Evolutionary conservation across 768 basidiomycete genomes (phyloP).

Genomic region (Pisolithus microcarpus): DNA sequence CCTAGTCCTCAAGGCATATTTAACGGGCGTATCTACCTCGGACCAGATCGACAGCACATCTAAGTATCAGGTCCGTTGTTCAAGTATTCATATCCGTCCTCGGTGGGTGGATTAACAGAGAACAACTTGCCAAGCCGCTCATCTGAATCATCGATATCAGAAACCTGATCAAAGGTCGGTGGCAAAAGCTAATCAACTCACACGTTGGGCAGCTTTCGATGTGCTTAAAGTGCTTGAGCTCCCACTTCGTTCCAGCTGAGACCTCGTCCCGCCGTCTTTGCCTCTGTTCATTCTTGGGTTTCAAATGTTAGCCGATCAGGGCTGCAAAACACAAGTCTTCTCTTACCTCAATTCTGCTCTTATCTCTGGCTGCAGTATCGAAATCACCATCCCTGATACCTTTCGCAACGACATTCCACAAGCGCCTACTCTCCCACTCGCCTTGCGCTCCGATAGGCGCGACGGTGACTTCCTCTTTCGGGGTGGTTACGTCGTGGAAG

Average conservation of each 20-base stretch:
- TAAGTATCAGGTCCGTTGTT: conserved; percentile 40
- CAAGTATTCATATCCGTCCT: conserved; percentile 71
- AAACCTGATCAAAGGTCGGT: background rate
- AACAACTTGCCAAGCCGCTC: conserved; percentile 57
- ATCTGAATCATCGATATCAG: conserved; percentile 28
- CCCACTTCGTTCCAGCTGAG: conserved; percentile 64
- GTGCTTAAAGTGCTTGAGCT: conserved; percentile 68
- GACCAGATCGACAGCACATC: background rate
- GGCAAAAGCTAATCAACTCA: conserved; percentile 30
- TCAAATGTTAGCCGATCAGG: background rate
- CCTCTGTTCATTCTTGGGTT: conserved; percentile 77
- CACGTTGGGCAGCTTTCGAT: conserved; percentile 68
- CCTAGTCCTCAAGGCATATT: no score
- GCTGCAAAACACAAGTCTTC: no score
- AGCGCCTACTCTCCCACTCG: conserved; percentile 80
- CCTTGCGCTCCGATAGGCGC: conserved; percentile 53
- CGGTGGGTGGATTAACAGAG: conserved; percentile 58
- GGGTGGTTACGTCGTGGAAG: conserved; percentile 73
- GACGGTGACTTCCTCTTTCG: conserved; percentile 72
- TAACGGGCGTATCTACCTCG: no score
- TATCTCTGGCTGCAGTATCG: conserved; percentile 82
- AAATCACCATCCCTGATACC: conserved; percentile 91
- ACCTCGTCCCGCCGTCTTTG: conserved; percentile 79
- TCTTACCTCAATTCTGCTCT: conserved; percentile 82
- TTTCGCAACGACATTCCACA: conserved; percentile 83